Percentiles rank a stretch among this genome's conserved stretches.
Evolutionary conservation across 1,284 basidiomycete genomes (phyloP).

Genomic region (Puccinia horiana): DNA sequence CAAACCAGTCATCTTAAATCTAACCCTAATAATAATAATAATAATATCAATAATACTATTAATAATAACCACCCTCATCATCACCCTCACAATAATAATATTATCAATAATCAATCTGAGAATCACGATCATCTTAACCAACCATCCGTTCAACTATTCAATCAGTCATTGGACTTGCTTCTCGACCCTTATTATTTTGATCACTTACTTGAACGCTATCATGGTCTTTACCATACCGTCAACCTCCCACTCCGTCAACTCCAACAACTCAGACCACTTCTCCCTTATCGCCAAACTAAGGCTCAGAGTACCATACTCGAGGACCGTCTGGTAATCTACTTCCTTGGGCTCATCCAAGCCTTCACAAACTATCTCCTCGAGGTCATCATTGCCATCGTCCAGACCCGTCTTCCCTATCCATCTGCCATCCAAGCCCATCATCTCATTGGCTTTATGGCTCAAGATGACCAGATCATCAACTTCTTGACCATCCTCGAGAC

Average conservation of each 20-base stretch:
- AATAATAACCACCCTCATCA: neutral
- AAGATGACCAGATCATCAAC: conserved; percentile 18
- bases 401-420: conserved; percentile 14
- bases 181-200: conserved; percentile 5
- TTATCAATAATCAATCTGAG: neutral
- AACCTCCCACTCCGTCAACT: conserved; percentile 15
- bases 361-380: conserved; percentile 1
- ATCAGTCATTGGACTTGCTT: neutral
- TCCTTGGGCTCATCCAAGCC: conserved; percentile 2
- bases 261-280: neutral
- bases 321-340: conserved; percentile 6
- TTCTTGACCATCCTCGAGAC: neutral
- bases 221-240: conserved; percentile 2
- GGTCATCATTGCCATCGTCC: conserved; percentile 14
- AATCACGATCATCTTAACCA: neutral
- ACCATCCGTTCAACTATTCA: neutral
- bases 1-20: too few species aligned
- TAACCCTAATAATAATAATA: neutral
- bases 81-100: neutral
- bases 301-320: neutral
- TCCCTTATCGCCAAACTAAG: neutral
- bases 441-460: conserved; percentile 5
- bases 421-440: conserved; percentile 10
- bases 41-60: too few species aligned
- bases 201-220: neutral